A percentile compares a stretch with the other conserved stretches of the same genome.
Evolutionary conservation across 305 asterid species (phyloP).

Genomic region (Ruellia speciosa): DNA sequence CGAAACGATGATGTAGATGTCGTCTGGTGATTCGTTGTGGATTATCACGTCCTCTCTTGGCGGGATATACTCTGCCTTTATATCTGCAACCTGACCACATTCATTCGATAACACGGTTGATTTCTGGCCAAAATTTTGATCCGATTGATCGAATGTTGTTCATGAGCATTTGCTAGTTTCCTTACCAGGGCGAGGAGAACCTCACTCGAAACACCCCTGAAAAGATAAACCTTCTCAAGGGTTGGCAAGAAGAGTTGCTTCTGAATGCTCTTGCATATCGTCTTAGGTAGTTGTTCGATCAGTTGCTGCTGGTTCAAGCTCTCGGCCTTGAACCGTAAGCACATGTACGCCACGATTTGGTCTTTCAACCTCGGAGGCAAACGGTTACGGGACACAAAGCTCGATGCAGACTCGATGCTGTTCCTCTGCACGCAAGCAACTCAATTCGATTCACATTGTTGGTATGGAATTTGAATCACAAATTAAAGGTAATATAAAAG

Average conservation of each 20-base stretch:
- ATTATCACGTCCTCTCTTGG: constrained; percentile 86
- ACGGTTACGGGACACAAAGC: constrained; percentile 62
- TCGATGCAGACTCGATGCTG: constrained; percentile 84
- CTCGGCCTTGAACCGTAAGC: constrained; percentile 79
- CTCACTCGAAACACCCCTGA: constrained; percentile 62
- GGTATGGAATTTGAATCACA: too few species aligned
- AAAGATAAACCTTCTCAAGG: constrained; percentile 64
- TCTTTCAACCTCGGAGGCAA: constrained; percentile 71
- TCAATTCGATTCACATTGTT: not conserved
- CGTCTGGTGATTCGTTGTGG: constrained; percentile 75
- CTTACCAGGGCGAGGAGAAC: constrained; percentile 53
- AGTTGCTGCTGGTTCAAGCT: constrained; percentile 75
- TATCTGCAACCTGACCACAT: constrained; percentile 52
- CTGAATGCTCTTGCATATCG: constrained; percentile 63
- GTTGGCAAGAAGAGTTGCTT: constrained; percentile 78
- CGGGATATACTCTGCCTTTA: constrained; percentile 82
- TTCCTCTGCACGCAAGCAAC: constrained; percentile 41
- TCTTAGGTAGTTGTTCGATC: constrained; percentile 72
- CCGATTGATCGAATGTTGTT: not conserved
- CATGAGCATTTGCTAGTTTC: not conserved
- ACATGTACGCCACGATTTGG: constrained; percentile 81
- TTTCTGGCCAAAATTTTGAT: not conserved
- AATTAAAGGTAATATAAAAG: too few species aligned
- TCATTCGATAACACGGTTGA: not conserved
- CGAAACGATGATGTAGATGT: constrained; percentile 72